Evolutionary conservation across 2,329 filamentous ascomycete genomes (phyloP).

Genomic region (Eutypa lata): DNA sequence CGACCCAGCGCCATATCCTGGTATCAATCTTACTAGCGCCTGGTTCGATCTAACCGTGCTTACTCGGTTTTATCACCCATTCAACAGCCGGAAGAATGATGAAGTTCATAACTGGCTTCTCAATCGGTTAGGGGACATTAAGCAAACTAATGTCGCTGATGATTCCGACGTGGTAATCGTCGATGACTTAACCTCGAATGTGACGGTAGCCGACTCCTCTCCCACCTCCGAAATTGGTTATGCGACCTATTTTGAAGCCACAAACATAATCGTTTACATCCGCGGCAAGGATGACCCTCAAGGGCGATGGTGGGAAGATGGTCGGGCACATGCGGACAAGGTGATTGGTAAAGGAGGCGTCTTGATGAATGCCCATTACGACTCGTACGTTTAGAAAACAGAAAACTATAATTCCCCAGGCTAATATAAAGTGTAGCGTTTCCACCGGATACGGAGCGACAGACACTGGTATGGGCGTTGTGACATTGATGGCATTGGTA

Average conservation of each 20-base stretch:
- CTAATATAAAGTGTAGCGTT: conserved; percentile 53
- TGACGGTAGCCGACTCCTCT: conserved; percentile 55
- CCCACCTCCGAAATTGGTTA: conserved; percentile 27
- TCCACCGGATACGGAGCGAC: conserved; percentile 91
- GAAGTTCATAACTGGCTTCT: conserved; percentile 75
- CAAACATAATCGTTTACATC: conserved; percentile 89
- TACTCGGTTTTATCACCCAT: conserved; percentile 77
- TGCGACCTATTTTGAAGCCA: conserved; percentile 84
- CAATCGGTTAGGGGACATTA: conserved; percentile 65
- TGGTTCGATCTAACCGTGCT: conserved; percentile 80
- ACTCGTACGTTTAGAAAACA: conserved; percentile 48
- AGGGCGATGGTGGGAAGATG: conserved; percentile 68
- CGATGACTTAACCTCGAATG: conserved; percentile 75
- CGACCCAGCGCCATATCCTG: conserved; percentile 50
- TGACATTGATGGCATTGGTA: conserved; percentile 81
- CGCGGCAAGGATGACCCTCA: conserved; percentile 73
- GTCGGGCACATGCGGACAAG: conserved; percentile 37
- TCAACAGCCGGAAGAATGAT: conserved; percentile 83
- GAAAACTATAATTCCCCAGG: background rate
- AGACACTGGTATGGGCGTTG: conserved; percentile 86
- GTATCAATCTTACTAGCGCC: conserved; percentile 79
- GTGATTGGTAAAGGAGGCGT: conserved; percentile 68
- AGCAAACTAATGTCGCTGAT: conserved; percentile 56
- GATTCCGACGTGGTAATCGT: conserved; percentile 62
- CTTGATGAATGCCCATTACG: conserved; percentile 92